Conservation (phyloP, 345 rosid species). For the Clausena lansium region DNA sequence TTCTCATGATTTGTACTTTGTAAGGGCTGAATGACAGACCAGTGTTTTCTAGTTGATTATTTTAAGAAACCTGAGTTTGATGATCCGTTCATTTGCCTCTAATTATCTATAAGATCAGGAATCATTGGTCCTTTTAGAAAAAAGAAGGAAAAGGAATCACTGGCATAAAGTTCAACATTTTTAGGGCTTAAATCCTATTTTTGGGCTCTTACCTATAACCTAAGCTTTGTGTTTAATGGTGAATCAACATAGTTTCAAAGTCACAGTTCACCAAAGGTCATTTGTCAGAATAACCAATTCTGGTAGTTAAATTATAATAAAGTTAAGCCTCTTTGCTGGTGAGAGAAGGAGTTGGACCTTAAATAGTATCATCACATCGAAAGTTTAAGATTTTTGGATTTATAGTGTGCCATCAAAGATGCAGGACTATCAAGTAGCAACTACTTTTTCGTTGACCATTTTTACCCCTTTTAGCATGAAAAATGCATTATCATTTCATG, state of each 20-base stretch:
- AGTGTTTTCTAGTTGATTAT: neutral
- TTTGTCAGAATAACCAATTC: neutral
- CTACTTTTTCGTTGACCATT: neutral
- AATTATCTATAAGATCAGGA: neutral
- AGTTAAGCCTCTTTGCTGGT: neutral
- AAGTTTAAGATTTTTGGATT: neutral
- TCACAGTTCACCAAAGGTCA: neutral
- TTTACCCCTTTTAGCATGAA: neutral
- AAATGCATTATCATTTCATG: neutral
- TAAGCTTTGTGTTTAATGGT: neutral
- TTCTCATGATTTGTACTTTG: neutral
- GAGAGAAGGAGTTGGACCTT: neutral
- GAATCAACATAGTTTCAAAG: neutral
- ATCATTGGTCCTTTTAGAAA: neutral
- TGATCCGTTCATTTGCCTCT: neutral
- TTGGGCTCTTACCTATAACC: neutral
- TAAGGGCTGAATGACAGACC: neutral
- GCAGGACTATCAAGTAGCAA: neutral
- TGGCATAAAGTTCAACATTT: neutral
- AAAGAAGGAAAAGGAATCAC: no score
- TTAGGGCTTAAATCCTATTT: neutral
- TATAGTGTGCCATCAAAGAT: neutral
- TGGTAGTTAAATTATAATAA: neutral
- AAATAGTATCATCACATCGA: neutral
- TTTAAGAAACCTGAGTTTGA: neutral